Percentiles rank a stretch among this genome's conserved stretches.
phyloP scores from a whole-genome alignment of 495 filamentous ascomycete species.

The Penicillium cosmopolitanum region DNA sequence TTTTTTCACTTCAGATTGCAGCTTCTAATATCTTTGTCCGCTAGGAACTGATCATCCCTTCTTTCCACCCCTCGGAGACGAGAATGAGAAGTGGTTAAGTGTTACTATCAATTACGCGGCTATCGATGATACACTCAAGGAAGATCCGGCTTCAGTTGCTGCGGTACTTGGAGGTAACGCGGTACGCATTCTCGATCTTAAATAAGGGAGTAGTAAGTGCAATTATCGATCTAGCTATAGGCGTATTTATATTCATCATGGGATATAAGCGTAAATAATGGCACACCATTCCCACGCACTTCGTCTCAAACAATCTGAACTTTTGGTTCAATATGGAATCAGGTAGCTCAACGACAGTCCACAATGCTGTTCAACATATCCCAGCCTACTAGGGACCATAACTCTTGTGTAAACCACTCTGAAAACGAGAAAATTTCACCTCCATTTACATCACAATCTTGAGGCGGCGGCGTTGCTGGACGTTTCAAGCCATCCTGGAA shows the following conservation, averaged over 20 bases:
- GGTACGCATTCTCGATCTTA: slow-evolving; percentile 61
- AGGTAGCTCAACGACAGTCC: neutral
- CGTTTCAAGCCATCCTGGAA: slow-evolving; percentile 31
- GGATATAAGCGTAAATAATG: neutral
- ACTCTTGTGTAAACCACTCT: slow-evolving; percentile 51
- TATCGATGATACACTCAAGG: slow-evolving; percentile 62
- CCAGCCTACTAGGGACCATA: slow-evolving; percentile 58
- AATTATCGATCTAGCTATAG: neutral
- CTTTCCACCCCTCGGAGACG: slow-evolving; percentile 76
- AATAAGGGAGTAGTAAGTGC: slow-evolving; percentile 23
- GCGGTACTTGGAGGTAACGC: slow-evolving; percentile 74
- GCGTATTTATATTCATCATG: neutral
- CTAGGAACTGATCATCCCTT: slow-evolving; percentile 89
- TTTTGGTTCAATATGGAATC: neutral
- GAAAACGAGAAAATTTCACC: slow-evolving; percentile 21
- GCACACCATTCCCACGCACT: neutral
- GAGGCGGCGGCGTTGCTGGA: slow-evolving; percentile 27
- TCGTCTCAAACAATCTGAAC: neutral
- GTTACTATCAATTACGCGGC: slow-evolving; percentile 77
- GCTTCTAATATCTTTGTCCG: slow-evolving; percentile 6
- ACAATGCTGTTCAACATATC: slow-evolving; percentile 33
- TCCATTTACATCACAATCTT: slow-evolving; percentile 11
- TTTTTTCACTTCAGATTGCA: neutral
- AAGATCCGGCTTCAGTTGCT: slow-evolving; percentile 49
- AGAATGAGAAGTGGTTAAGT: slow-evolving; percentile 76